Conservation (phyloP, 2,329 filamentous ascomycete genomes). For the Teratosphaeria gauchensis region DNA sequence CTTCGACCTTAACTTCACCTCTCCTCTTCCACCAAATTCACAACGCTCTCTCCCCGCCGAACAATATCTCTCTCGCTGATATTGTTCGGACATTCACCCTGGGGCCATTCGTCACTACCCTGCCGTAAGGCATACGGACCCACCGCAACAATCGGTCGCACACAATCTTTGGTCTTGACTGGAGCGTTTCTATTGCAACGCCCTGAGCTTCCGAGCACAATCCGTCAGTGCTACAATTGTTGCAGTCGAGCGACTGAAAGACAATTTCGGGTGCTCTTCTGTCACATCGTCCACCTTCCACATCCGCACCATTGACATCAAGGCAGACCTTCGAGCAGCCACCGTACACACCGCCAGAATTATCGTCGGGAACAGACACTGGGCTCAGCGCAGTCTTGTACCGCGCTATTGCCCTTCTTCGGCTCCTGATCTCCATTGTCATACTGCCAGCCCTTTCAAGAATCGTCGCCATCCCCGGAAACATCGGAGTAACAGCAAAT, state of each 20-base stretch:
- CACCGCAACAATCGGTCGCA: not conserved
- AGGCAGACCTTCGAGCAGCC: not conserved
- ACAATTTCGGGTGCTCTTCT: not conserved
- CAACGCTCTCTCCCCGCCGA: not conserved
- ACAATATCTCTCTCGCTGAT: not conserved
- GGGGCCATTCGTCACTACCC: not conserved
- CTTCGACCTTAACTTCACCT: not conserved
- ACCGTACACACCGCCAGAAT: not conserved
- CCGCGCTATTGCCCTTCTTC: too few relatives aligned
- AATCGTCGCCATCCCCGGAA: conserved; percentile 3
- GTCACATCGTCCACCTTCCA: not conserved
- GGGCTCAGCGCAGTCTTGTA: not conserved
- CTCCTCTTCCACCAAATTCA: not conserved
- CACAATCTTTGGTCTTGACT: not conserved
- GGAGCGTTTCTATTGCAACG: not conserved
- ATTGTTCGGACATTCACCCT: not conserved
- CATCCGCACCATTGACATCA: not conserved
- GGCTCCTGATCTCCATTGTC: too few relatives aligned
- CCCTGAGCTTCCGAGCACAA: not conserved
- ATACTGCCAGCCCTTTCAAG: not conserved
- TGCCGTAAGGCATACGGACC: not conserved
- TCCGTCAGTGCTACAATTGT: not conserved
- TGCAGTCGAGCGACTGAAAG: not conserved
- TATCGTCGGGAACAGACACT: not conserved
- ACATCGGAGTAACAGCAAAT: not conserved